Base-by-base conservation (phyloP, 176 grass and related monocot species). In the Tuctoria greenei region DNA sequence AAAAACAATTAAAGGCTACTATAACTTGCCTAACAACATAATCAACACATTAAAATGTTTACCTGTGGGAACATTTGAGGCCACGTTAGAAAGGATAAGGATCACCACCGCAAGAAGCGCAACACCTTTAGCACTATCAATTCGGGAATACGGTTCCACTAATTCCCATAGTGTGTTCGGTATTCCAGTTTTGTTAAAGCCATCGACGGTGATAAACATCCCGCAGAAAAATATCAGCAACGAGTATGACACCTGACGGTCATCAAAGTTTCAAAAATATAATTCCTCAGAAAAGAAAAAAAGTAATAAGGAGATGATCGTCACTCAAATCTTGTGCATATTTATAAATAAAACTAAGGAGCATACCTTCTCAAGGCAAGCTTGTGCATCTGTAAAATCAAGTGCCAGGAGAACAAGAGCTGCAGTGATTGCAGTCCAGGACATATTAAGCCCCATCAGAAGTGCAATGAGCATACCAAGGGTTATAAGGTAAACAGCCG, bases 11-110 rank as follows among this genome's bases (percentile, higher is more conserved):
- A n/a, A 35, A 61, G 6, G 26, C 60, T 63, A 36, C 1, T 17
- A 4, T 36, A 23, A 46, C 21, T 45, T 45, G 11, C 24, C 23
- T 45, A 6, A 44, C 5, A 68, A 36, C 60, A 36, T 18, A 20
- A n/a, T n/a, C n/a, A n/a, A n/a, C n/a, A n/a, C n/a, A n/a, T n/a
- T n/a, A n/a, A n/a, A n/a, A n/a, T n/a, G n/a, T 9, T 40, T 76
- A 93, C 94, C 94, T 74, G 94, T 98, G 10, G 95, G 95, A 34
- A 98, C 95, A 79, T 98, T 97, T 20, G 95, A 98, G 15, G 95
- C 95, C 7, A 98, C 87, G 64, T 98, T 98, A 57, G 95, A 98
- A 50, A 98, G 88, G 25, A 98, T 27, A 40, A 98, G 86, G 61
- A 98, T 75, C 21, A 98, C 90, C 6, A 87, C 14, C 0, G 84